These are phyloP conservation scores for Dipodascopsis uninucleata DNA, from an alignment of 805 yeast species.

Conservation along the genomic window DNA sequence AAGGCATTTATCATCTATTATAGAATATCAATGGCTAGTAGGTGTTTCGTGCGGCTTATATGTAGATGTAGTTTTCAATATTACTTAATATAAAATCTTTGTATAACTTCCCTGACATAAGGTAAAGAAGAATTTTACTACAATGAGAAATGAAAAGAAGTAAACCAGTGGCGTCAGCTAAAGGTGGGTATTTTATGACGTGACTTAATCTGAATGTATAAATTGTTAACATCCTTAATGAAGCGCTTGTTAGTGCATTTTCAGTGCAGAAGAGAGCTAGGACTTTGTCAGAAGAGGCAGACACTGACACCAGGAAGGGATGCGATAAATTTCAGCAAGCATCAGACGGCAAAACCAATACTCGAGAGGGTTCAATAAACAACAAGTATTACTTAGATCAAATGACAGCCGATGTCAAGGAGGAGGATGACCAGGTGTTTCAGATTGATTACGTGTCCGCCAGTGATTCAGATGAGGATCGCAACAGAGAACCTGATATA, in stretches of 20 bases:
- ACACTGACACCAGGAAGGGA: neutral
- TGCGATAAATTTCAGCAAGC: neutral
- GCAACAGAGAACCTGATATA: neutral
- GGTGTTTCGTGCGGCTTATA: too few relatives aligned
- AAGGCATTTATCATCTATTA: too few relatives aligned
- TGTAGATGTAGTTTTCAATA: too few relatives aligned
- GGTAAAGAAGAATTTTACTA: too few relatives aligned
- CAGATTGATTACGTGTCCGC: slow-evolving; percentile 5
- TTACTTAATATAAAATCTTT: too few relatives aligned
- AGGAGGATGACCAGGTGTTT: neutral
- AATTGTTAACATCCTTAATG: neutral
- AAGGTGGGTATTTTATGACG: slow-evolving; percentile 4
- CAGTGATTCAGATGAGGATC: neutral
- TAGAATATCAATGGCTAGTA: too few relatives aligned
- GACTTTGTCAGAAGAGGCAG: neutral
- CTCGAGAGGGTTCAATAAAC: neutral
- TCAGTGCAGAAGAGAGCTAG: slow-evolving; percentile 6
- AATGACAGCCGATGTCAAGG: slow-evolving; percentile 1
- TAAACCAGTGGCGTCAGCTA: slow-evolving; percentile 8
- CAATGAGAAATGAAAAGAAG: slow-evolving; percentile 5
- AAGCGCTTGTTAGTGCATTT: slow-evolving; percentile 11
- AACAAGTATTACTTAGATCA: too few relatives aligned
- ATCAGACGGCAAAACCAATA: neutral
- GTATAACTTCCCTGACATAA: too few relatives aligned
- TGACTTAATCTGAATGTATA: neutral